These are phyloP conservation scores for Blastobotrys peoriensis DNA, from an alignment of 805 yeast species.

Conservation along the genomic window DNA sequence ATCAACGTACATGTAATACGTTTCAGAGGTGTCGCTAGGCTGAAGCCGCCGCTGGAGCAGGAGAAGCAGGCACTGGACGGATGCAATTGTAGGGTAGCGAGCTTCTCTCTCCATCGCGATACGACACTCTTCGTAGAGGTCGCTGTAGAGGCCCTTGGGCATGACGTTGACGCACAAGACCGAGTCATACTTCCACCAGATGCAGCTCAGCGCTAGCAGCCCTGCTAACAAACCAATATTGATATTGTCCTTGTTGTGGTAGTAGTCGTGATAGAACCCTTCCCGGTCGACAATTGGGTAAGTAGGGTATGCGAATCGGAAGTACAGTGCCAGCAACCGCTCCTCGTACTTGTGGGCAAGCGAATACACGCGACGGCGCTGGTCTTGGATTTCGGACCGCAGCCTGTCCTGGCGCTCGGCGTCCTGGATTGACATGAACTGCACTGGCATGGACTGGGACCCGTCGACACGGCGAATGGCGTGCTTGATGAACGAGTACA, in stretches of 20 bases:
- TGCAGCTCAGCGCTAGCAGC: slow-evolving; percentile 29
- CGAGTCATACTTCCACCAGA: slow-evolving; percentile 33
- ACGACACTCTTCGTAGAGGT: slow-evolving; percentile 25
- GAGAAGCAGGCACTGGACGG: slow-evolving; percentile 30
- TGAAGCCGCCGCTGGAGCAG: slow-evolving; percentile 27
- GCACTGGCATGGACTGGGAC: slow-evolving; percentile 23
- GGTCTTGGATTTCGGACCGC: slow-evolving; percentile 12
- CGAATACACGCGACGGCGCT: slow-evolving; percentile 13
- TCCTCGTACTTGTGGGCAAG: slow-evolving; percentile 21
- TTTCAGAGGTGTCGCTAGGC: slow-evolving; percentile 29
- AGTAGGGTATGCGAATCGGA: slow-evolving; percentile 30
- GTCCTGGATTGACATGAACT: slow-evolving; percentile 20
- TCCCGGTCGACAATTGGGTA: slow-evolving; percentile 31
- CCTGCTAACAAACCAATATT: slow-evolving; percentile 30
- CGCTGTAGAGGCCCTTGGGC: slow-evolving; percentile 23
- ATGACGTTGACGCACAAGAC: slow-evolving; percentile 27
- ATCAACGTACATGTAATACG: slow-evolving; percentile 20
- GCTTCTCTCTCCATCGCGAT: slow-evolving; percentile 27
- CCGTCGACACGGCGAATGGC: slow-evolving; percentile 22
- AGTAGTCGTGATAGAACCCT: slow-evolving; percentile 27
- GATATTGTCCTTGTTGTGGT: slow-evolving; percentile 22
- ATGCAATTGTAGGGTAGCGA: slow-evolving; percentile 26
- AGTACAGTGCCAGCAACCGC: slow-evolving; percentile 29
- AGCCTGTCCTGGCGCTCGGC: slow-evolving; percentile 11
- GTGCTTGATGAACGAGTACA: slow-evolving; percentile 25